These are phyloP conservation scores for Auriculariales sp. DNA, from an alignment of 768 basidiomycete genomes.

Conservation along the genomic window DNA sequence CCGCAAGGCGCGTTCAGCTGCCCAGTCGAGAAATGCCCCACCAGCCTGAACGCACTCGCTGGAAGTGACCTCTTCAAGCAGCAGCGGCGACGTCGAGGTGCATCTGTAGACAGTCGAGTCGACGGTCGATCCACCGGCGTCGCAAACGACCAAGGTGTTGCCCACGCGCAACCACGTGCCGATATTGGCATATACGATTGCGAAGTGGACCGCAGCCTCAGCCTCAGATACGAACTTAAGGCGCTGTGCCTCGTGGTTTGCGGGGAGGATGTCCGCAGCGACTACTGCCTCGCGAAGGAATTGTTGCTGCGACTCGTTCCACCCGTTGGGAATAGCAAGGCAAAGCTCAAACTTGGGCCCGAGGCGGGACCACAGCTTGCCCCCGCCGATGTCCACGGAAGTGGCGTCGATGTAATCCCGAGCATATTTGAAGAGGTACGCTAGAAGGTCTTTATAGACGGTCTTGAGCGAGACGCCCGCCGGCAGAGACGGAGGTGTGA, in stretches of 20 bases:
- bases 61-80: neutral
- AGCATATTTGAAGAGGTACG: neutral
- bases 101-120: neutral
- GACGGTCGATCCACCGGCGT: neutral
- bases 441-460: neutral
- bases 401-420: neutral
- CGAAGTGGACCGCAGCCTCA: constrained; percentile 38
- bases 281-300: constrained; percentile 31
- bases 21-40: neutral
- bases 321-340: constrained; percentile 33
- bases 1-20: neutral
- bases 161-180: neutral
- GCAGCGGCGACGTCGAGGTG: neutral
- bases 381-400: neutral
- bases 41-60: constrained; percentile 1
- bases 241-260: constrained; percentile 12
- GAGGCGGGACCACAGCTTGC: constrained; percentile 25
- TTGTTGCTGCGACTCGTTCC: constrained; percentile 29
- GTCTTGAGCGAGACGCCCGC: neutral
- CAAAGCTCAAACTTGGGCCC: constrained; percentile 28
- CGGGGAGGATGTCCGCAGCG: constrained; percentile 22
- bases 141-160: neutral
- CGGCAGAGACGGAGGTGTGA: neutral
- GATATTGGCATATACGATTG: constrained; percentile 17
- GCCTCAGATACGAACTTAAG: constrained; percentile 36